phyloP scores from a whole-genome alignment of 2,329 filamentous ascomycete species.

The Colletotrichum tropicicola region DNA sequence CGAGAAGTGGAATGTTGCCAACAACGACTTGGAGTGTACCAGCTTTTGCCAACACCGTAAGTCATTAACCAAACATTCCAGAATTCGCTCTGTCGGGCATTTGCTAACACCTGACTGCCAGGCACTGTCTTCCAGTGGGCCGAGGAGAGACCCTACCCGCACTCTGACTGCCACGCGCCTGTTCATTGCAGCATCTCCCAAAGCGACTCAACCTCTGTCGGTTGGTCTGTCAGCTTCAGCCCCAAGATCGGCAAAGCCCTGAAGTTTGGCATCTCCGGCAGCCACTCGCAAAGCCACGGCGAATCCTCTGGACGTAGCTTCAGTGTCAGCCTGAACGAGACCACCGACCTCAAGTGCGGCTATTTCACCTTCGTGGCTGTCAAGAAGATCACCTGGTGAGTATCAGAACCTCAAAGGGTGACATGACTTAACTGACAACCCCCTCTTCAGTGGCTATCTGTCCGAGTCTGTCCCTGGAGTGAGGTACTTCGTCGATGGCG shows the following conservation, averaged over 20 bases:
- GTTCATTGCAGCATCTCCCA: slow-evolving; percentile 38
- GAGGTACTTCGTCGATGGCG: too few species aligned
- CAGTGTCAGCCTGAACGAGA: background rate
- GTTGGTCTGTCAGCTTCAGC: slow-evolving; percentile 41
- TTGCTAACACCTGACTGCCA: background rate
- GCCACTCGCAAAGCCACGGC: slow-evolving; percentile 2
- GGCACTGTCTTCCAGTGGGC: slow-evolving; percentile 35
- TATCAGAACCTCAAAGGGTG: too few species aligned
- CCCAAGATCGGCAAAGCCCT: slow-evolving; percentile 35
- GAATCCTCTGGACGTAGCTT: slow-evolving; percentile 2
- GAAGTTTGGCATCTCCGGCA: slow-evolving; percentile 36
- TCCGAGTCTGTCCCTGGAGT: background rate
- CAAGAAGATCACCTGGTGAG: slow-evolving; percentile 27
- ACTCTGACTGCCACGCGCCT: slow-evolving; percentile 44
- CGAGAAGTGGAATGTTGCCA: background rate
- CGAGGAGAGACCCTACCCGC: slow-evolving; percentile 45
- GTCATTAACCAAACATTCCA: background rate
- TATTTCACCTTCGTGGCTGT: slow-evolving; percentile 33
- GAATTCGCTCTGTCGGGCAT: too few species aligned
- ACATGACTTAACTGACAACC: too few species aligned
- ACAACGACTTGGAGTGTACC: background rate
- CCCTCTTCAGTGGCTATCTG: slow-evolving; percentile 7
- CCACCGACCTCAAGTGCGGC: slow-evolving; percentile 21
- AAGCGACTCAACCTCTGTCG: slow-evolving; percentile 38
- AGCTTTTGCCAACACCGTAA: slow-evolving; percentile 1